These are phyloP conservation scores for Cutaneotrichosporon sp. DNA, from an alignment of 1,284 basidiomycete species.

Conservation along the genomic window DNA sequence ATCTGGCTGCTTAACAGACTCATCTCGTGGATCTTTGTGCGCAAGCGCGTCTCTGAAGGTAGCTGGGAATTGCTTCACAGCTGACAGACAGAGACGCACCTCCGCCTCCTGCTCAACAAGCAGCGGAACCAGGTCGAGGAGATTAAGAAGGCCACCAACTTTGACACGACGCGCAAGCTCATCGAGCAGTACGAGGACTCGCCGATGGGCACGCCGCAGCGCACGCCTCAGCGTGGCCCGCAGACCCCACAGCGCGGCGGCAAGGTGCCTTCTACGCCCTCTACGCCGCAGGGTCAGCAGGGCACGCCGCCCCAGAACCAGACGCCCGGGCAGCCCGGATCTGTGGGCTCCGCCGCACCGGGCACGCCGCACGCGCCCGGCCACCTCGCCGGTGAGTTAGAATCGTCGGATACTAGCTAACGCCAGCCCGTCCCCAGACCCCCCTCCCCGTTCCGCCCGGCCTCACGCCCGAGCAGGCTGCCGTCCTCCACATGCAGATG, in stretches of 20 bases:
- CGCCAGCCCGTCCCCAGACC: slow-evolving; percentile 14
- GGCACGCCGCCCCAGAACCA: no score
- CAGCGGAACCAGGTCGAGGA: slow-evolving; percentile 90
- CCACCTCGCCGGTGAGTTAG: slow-evolving; percentile 27
- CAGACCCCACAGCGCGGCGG: no score
- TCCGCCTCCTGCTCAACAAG: slow-evolving; percentile 72
- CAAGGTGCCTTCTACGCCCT: no score
- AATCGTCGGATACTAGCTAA: background rate
- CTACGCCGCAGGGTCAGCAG: background rate
- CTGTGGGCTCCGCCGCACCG: background rate
- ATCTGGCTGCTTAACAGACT: slow-evolving; percentile 80
- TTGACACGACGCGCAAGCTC: slow-evolving; percentile 85
- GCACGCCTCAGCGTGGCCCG: background rate
- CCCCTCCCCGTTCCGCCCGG: slow-evolving; percentile 38
- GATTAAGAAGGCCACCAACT: slow-evolving; percentile 96
- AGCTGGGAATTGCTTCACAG: no score
- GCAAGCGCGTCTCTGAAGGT: slow-evolving; percentile 86
- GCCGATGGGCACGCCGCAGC: slow-evolving; percentile 23
- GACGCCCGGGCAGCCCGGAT: slow-evolving; percentile 4
- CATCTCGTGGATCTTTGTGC: slow-evolving; percentile 81
- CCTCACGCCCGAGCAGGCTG: slow-evolving; percentile 48
- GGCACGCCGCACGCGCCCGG: slow-evolving; percentile 37
- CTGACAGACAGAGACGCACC: slow-evolving; percentile 66
- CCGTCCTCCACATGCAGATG: slow-evolving; percentile 46
- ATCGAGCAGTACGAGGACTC: slow-evolving; percentile 85